phyloP scores from a whole-genome alignment of 768 basidiomycete species.

The Neoboletus brunneissimus region DNA sequence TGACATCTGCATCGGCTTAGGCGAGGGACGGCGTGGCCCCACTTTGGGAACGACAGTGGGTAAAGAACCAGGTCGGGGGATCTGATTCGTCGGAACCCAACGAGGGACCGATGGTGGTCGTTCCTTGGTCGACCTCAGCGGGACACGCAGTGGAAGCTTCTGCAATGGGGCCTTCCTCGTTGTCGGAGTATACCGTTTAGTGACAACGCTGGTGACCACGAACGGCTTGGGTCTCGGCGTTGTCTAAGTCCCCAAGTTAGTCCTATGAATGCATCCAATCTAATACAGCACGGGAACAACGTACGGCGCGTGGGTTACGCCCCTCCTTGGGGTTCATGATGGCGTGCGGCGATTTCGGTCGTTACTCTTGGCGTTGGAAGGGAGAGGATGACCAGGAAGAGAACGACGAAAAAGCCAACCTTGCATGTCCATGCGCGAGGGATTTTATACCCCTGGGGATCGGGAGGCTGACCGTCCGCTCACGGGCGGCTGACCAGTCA shows the following conservation, averaged over 20 bases:
- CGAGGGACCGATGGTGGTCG: neutral
- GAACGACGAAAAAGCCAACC: conserved; percentile 1
- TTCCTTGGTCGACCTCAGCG: neutral
- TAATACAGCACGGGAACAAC: neutral
- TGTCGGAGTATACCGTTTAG: neutral
- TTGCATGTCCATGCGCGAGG: neutral
- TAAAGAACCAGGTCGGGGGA: neutral
- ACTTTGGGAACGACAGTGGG: neutral
- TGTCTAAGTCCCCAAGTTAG: neutral
- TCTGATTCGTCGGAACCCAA: neutral
- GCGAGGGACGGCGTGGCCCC: neutral
- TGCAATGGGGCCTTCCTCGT: neutral
- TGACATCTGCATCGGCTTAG: neutral
- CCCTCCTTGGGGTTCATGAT: neutral
- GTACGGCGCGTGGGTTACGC: neutral
- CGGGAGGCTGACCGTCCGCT: neutral
- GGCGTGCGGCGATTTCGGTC: neutral
- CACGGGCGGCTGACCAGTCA: neutral
- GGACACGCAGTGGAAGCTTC: neutral
- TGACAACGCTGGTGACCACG: conserved; percentile 2
- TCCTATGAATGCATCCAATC: no score
- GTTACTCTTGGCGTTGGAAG: neutral
- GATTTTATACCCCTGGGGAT: neutral
- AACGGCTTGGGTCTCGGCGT: conserved; percentile 4
- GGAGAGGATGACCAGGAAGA: neutral